Base-by-base conservation (phyloP, 495 filamentous ascomycete species). In the Aspergillus incahuasiensis region DNA sequence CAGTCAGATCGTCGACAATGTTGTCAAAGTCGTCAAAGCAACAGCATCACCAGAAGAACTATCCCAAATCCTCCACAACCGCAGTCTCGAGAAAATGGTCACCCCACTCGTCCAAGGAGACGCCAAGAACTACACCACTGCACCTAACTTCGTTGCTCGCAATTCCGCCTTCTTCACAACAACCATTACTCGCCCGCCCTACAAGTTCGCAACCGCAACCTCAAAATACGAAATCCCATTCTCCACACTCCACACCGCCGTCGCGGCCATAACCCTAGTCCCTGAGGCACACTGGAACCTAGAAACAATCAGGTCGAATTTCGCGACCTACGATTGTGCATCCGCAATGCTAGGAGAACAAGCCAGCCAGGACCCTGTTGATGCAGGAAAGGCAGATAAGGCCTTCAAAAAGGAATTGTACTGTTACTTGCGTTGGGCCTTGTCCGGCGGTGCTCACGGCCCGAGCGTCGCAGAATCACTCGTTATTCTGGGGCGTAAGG, bases 381-480 rank as follows among this genome's bases (percentile, higher is more conserved):
- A 56, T 2, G 61, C 71, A 16, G 63, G 69, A 41, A 73, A 67
- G 57, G 46, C 61, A 15, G 63, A 70, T 40, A 73, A 67, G 57
- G 46, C 61, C 16, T 74, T 70, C 60, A 77, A 79, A 60, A 76
- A 71, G 57, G 67, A 68, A 43, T 59, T 75, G 6, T 79, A 84
- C 60, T 70, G 77, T 40, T 81, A 86, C 56, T 68, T 91, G 51
- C 81, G 90, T 45, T 88, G 89, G 83, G 84, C 84, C 0, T 47
- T 92, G 28, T 65, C 75, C 0, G 86, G 72, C 16, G 80, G 78
- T 8, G 70, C 71, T 9, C 70, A 79, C 3, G 90, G 90, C 0
- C 85, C 86, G 12, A 63, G 74, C 1, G 70, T 87, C 19, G 73
- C 78, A 0, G 69, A 78, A 25, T 82, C 75, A 15, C 83, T 95